phyloP scores from a whole-genome alignment of 129 eudicot species.

The Logfia minima region DNA sequence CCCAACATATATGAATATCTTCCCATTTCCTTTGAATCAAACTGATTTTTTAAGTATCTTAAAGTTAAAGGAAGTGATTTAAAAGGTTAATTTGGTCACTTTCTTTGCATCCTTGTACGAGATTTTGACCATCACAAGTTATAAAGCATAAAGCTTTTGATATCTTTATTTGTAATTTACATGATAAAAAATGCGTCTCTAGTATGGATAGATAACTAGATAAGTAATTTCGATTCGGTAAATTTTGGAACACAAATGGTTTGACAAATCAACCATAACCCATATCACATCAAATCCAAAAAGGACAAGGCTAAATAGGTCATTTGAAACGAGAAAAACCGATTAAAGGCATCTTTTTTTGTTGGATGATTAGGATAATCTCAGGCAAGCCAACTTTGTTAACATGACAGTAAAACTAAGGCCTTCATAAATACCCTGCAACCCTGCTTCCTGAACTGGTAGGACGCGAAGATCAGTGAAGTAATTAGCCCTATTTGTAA shows the following conservation, averaged over 20 bases:
- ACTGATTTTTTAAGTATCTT: not conserved
- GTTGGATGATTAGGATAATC: too few species aligned
- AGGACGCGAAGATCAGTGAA: too few species aligned
- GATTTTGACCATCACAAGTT: not conserved
- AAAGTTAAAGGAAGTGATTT: not conserved
- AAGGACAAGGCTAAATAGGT: not conserved
- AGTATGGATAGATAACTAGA: not conserved
- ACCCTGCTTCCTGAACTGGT: too few species aligned
- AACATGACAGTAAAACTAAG: too few species aligned
- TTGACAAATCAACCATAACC: not conserved
- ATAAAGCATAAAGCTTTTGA: not conserved
- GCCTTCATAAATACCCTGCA: too few species aligned
- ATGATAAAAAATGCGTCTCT: not conserved
- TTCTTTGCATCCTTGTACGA: not conserved
- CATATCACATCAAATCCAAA: not conserved
- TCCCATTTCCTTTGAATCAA: not conserved
- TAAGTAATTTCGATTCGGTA: not conserved
- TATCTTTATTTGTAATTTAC: not conserved
- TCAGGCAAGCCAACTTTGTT: too few species aligned
- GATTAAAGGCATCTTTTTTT: too few species aligned
- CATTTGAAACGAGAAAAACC: too few species aligned
- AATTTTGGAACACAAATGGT: not conserved
- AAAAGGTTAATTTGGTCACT: constrained; percentile 27
- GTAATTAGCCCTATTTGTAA: too few species aligned
- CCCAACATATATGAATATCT: constrained; percentile 12